phyloP scores from a whole-genome alignment of 2,329 filamentous ascomycete genomes.

The Trichoderma harzianum region DNA sequence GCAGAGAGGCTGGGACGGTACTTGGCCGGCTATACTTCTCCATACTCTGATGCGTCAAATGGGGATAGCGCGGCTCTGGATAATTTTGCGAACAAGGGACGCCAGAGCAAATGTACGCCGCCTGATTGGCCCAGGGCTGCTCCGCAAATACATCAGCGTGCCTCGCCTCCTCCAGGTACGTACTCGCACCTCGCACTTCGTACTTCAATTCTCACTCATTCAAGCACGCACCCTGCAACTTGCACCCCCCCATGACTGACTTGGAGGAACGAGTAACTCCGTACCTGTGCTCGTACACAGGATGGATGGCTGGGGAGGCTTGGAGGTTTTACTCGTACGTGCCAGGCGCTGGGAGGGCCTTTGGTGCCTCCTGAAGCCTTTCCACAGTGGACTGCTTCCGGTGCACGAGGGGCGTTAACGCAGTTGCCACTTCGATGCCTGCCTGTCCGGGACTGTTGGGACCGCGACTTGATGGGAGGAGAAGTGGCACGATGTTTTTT shows the following conservation, averaged over 20 bases:
- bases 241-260: background rate
- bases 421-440: conserved; percentile 14
- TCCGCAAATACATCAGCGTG: conserved; percentile 11
- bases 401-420: conserved; percentile 16
- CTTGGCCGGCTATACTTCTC: background rate
- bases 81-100: background rate
- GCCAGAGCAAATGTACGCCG: background rate
- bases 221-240: background rate
- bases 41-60: background rate
- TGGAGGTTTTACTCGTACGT: background rate
- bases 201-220: background rate
- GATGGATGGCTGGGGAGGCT: conserved; percentile 11
- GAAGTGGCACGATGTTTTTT: conserved; percentile 13
- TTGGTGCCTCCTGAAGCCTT: conserved; percentile 5
- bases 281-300: background rate
- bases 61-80: conserved; percentile 3
- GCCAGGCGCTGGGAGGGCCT: background rate
- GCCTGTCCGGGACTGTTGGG: conserved; percentile 9
- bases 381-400: conserved; percentile 1
- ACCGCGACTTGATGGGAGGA: background rate
- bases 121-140: conserved; percentile 10
- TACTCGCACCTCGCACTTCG: background rate
- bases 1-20: conserved; percentile 4
- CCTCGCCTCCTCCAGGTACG: conserved; percentile 12
- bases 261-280: background rate